These are phyloP conservation scores for Vaccinium darrowii DNA, from an alignment of 148 eudicot genomes.

Conservation along the genomic window DNA sequence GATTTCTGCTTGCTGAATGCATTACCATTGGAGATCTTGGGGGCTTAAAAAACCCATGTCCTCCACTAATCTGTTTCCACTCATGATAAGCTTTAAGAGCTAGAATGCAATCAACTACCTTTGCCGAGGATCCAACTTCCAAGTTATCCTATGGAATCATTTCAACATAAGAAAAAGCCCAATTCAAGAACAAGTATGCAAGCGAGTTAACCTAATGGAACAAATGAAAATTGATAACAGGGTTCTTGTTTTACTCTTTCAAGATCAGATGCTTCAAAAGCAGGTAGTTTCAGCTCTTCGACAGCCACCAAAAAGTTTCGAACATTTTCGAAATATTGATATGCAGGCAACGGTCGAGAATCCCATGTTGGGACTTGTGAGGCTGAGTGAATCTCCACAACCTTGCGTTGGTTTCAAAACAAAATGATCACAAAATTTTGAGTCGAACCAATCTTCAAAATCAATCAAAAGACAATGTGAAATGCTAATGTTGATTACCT, in stretches of 20 bases:
- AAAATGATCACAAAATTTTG: background rate
- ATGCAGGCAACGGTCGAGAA: conserved; percentile 89
- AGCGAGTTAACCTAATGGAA: background rate
- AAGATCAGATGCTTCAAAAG: conserved; percentile 83
- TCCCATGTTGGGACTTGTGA: conserved; percentile 57
- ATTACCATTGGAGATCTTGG: conserved; percentile 59
- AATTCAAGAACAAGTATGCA: background rate
- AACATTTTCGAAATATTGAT: conserved; percentile 95
- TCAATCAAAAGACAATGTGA: background rate
- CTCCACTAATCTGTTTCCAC: conserved; percentile 72
- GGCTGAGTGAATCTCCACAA: conserved; percentile 54
- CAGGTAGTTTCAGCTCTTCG: conserved; percentile 64
- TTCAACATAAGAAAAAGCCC: background rate
- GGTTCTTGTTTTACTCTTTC: conserved; percentile 51
- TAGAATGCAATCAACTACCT: conserved; percentile 83
- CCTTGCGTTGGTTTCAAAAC: conserved; percentile 28
- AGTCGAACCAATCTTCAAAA: background rate
- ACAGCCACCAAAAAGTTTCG: conserved; percentile 75
- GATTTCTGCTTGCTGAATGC: conserved; percentile 50
- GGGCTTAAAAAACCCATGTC: conserved; percentile 62
- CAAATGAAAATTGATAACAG: background rate
- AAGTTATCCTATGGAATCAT: conserved; percentile 48
- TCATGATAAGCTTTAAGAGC: conserved; percentile 77
- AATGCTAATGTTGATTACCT: conserved; percentile 42
- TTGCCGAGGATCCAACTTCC: conserved; percentile 66